A percentile compares a stretch with the other conserved stretches of the same genome.
phyloP scores from a whole-genome alignment of 2,329 filamentous ascomycete species.

The Ophiocordyceps camponoti-floridani region DNA sequence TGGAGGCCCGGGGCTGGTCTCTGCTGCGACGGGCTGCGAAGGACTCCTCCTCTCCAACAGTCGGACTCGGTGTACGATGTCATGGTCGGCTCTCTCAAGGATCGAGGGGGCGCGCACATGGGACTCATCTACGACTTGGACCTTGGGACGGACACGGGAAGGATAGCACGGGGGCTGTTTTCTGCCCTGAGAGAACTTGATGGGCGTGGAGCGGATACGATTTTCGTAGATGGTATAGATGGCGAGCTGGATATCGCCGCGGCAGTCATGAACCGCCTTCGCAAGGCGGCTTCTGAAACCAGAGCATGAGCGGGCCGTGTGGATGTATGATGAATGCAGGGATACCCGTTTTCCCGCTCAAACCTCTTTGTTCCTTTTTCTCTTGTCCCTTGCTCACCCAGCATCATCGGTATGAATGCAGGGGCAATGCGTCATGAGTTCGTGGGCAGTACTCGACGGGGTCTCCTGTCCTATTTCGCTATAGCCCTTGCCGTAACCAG shows the following conservation, averaged over 20 bases:
- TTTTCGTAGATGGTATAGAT: slow-evolving; percentile 78
- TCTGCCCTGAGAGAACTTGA: slow-evolving; percentile 76
- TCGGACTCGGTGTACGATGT: slow-evolving; percentile 20
- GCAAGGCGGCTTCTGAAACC: slow-evolving; percentile 55
- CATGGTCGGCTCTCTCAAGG: slow-evolving; percentile 19
- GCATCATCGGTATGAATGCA: background rate
- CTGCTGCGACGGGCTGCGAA: slow-evolving; percentile 12
- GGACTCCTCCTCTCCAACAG: slow-evolving; percentile 7
- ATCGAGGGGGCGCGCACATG: slow-evolving; percentile 12
- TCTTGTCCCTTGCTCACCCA: background rate
- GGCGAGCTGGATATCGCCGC: slow-evolving; percentile 69
- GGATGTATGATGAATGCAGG: slow-evolving; percentile 3
- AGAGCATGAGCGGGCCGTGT: slow-evolving; percentile 17
- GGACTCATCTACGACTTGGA: slow-evolving; percentile 47
- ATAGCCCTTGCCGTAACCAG: slow-evolving; percentile 72
- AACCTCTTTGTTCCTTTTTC: background rate
- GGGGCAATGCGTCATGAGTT: background rate
- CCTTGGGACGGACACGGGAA: slow-evolving; percentile 50
- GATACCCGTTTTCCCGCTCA: slow-evolving; percentile 4
- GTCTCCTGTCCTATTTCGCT: slow-evolving; percentile 7
- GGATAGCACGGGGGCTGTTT: slow-evolving; percentile 76
- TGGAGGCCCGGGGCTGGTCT: slow-evolving; percentile 30
- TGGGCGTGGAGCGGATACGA: slow-evolving; percentile 57
- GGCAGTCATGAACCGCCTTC: slow-evolving; percentile 68
- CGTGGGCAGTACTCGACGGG: background rate